Conservation (phyloP, 176 grass and related monocot genomes). For the Bolboschoenus planiculmis region DNA sequence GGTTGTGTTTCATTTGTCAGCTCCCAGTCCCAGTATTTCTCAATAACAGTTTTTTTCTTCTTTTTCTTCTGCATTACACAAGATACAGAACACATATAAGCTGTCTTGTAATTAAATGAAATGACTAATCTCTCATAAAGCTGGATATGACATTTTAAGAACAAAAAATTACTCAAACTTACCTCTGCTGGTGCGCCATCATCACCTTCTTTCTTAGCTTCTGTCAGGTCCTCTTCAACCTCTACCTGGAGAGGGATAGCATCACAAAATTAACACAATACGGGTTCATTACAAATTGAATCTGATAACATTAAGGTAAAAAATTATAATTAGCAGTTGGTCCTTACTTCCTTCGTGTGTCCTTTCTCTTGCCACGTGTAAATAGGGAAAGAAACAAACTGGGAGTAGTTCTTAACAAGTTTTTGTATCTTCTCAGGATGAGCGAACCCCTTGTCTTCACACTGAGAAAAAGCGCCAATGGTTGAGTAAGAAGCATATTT, state of each 20-base stretch:
- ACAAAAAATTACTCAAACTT: conserved; percentile 6
- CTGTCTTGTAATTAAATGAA: background rate
- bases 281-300: background rate
- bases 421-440: conserved; percentile 94
- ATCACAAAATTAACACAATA: background rate
- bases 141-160: background rate
- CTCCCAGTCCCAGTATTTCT: conserved; percentile 99
- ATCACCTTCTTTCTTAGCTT: conserved; percentile 61
- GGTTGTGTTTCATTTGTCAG: conserved; percentile 95
- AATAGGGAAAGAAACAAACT: conserved; percentile 98
- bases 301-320: background rate
- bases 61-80: conserved; percentile 58
- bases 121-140: background rate
- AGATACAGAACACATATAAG: background rate
- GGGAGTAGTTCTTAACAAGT: conserved; percentile 96
- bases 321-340: background rate
- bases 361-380: conserved; percentile 98
- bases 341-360: conserved; percentile 75
- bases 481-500: background rate
- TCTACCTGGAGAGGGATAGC: conserved; percentile 46
- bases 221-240: conserved; percentile 75
- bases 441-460: conserved; percentile 83
- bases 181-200: conserved; percentile 61
- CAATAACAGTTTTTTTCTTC: conserved; percentile 84
- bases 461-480: conserved; percentile 29